Evolutionary conservation across 306 rosid genomes (phyloP), one percentile per base, ranked within the genome.

Genomic region (Malus sylvestris): DNA sequence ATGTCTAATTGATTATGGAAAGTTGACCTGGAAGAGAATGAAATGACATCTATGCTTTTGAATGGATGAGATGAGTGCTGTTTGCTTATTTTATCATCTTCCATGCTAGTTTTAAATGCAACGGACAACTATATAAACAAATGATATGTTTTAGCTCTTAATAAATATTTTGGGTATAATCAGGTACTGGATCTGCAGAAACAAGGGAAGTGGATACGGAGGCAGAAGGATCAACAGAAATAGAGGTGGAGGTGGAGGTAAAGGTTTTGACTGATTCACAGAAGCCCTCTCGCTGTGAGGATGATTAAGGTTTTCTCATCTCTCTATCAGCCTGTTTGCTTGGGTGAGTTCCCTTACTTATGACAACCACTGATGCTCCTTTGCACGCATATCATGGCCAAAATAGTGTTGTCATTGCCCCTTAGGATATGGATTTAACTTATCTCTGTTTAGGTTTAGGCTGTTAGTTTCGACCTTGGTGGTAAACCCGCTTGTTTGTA

Each of bases 221-320:
- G 74, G 70, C 77, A 30, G 83, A 76, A 38, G 74, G 35, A 10
- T 76, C 87, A 68, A 85, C 75, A 10, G 86, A 83, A 79, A 68
- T 72, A 81, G 92, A 89, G 61, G 68, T 80, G 51, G 85, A 81
- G 66, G 88, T 89, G 75, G 78, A 89, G 67, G 83, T 84, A 32
- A 86, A 90, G 89, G 81, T 86, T 65, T 20, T 81, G 58, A 68
- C 82, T 40, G 57, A 73, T 72, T 71, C 89, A 70, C 87, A 59
- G 57, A 77, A 71, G 76, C 22, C 75, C 6, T 74, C 70, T 35
- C 73, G 20, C 18, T 81, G 79, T 1, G 93, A 85, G 76, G 96
- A 90, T 60, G 92, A 88, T 81, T 93, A 89, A 72, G 78, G 85
- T 59, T 85, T 83, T 88, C 42, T 67, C 81, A 73, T 70, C 46